Evolutionary conservation across 192 early-diverging fungal genomes (phyloP).

Genomic region (Thoreauomyces humboldtii): DNA sequence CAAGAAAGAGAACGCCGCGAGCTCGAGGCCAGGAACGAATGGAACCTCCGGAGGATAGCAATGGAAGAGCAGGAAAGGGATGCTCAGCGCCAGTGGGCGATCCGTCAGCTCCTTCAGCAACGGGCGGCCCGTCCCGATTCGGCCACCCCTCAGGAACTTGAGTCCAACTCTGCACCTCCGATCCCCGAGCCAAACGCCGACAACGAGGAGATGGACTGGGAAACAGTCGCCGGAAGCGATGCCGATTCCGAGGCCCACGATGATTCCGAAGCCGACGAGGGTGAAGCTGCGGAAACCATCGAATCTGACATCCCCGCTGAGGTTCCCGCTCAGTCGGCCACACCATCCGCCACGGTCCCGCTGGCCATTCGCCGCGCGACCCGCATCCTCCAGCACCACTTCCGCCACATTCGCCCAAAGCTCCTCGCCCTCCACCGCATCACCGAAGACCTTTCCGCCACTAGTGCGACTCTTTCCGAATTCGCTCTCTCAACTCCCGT

Average conservation of each 20-base stretch:
- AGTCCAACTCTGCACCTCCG: neutral
- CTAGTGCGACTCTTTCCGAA: neutral
- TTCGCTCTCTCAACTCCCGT: constrained; percentile 1
- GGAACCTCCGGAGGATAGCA: neutral
- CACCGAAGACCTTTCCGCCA: neutral
- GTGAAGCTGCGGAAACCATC: too few relatives aligned
- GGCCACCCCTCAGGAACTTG: neutral
- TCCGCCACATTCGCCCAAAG: constrained; percentile 11
- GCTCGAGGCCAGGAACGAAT: neutral
- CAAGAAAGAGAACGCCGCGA: neutral
- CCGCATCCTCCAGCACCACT: constrained; percentile 3
- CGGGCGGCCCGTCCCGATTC: neutral
- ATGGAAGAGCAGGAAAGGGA: neutral
- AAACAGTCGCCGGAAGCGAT: too few relatives aligned
- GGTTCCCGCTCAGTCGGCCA: too few relatives aligned
- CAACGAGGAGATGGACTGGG: too few relatives aligned
- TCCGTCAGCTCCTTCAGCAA: neutral
- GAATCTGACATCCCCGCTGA: neutral
- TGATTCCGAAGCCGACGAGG: too few relatives aligned
- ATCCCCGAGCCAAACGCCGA: neutral
- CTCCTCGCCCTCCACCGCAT: neutral
- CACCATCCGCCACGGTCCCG: neutral
- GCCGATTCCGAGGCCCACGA: too few relatives aligned
- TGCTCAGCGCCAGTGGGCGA: neutral
- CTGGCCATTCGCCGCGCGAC: neutral